Evolutionary conservation across 345 rosid genomes (phyloP), one percentile per base, ranked within the genome.

Genomic region (Durio zibethinus): DNA sequence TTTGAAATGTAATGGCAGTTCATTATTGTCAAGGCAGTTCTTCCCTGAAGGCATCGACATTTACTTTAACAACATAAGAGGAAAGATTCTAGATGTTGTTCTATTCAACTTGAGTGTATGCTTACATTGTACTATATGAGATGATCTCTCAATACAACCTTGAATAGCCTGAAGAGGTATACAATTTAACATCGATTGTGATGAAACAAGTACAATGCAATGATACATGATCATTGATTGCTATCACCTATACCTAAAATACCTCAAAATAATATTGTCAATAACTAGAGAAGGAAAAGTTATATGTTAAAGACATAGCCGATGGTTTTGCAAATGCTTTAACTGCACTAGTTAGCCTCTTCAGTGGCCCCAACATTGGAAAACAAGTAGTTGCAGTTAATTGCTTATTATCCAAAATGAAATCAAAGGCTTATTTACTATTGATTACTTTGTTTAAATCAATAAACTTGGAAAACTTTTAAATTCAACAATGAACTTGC

Each of bases 41-140:
- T 80, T 78, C 27, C 76, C 83, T 0, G 75, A 89, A 75, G 92
- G 92, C 15, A 87, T 87, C 3, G 92, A 89, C 75, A 80, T 89
- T 36, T 87, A 89, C 83, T 87, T 87, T 29, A 90, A 89, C 23
- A 89, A 87, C 48, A 89, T 89, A 1, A 88, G 90, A 33, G 92
- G 90, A 10, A 86, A 80, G 74, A 84, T 88, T 85, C 78, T 89
- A 21, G 92, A 89, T 43, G 89, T 85, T 4, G 90, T 85, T 65
- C 85, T 89, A 23, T 38, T 77, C 9, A 86, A 89, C 84, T 78
- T 87, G 90, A 85, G 79, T 27, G 25, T 61, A 73, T 1, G 92
- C 88, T 7, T 87, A 90, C 4, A 80, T 88, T 3, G 88, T 88
- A 0, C 80, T 77, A n/a, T 87, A 89, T 40, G 92, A 89, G 48